Percentiles rank a stretch among this genome's conserved stretches.
Evolutionary conservation across 2,329 filamentous ascomycete species (phyloP).

Genomic region (Huntiella moniliformis): DNA sequence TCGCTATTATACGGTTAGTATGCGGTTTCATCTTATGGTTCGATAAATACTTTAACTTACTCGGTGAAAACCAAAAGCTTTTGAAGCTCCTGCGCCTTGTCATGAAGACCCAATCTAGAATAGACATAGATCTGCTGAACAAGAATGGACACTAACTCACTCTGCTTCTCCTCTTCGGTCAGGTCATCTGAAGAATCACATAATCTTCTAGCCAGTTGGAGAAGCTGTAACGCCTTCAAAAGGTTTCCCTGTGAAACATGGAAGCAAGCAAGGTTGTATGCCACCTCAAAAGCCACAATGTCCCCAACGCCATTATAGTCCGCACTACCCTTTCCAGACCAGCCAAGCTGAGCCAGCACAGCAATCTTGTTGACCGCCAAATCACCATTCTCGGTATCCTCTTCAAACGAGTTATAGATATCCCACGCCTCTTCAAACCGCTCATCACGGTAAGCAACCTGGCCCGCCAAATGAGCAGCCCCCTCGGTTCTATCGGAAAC

Average conservation of each 20-base stretch:
- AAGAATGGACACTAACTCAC: slow-evolving; percentile 55
- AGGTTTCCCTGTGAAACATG: slow-evolving; percentile 53
- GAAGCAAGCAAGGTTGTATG: slow-evolving; percentile 62
- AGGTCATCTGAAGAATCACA: slow-evolving; percentile 59
- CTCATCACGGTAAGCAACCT: slow-evolving; percentile 56
- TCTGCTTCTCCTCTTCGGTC: slow-evolving; percentile 52
- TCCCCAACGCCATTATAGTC: slow-evolving; percentile 2
- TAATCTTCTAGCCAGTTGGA: slow-evolving; percentile 51
- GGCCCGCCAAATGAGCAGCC: slow-evolving; percentile 38
- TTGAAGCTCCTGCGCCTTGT: slow-evolving; percentile 46
- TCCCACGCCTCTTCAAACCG: slow-evolving; percentile 47
- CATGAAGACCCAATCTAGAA: slow-evolving; percentile 42
- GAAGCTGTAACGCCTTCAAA: slow-evolving; percentile 41
- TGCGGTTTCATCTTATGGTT: not conserved
- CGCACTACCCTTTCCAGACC: slow-evolving; percentile 35
- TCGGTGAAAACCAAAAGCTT: slow-evolving; percentile 40
- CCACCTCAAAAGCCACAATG: slow-evolving; percentile 55
- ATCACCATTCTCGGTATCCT: slow-evolving; percentile 50
- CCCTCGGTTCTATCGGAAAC: slow-evolving; percentile 16
- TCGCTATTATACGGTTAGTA: slow-evolving; percentile 26
- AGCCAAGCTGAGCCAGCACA: slow-evolving; percentile 52
- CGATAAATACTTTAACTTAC: slow-evolving; percentile 25
- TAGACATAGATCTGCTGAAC: slow-evolving; percentile 61
- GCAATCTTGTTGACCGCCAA: slow-evolving; percentile 60
- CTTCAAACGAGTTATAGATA: slow-evolving; percentile 41